Conservation (phyloP, 2,329 filamentous ascomycete genomes). For the Beauveria australis region DNA sequence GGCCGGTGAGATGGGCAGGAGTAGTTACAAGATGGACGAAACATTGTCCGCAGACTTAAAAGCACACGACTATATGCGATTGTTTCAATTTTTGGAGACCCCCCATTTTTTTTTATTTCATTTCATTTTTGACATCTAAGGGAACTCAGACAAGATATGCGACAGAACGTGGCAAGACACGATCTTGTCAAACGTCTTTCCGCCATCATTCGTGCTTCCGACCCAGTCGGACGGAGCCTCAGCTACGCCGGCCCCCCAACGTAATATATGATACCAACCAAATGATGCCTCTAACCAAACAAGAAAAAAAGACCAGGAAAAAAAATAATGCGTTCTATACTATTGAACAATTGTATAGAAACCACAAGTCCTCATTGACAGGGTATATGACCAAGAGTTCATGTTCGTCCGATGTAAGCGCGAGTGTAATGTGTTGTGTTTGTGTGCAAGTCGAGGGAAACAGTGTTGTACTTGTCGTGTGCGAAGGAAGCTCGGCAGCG, state of each 20-base stretch:
- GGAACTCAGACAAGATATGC: background rate
- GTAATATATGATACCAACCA: background rate
- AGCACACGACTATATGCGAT: background rate
- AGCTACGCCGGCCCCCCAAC: background rate
- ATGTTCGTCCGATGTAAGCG: background rate
- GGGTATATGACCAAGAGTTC: slow-evolving; percentile 9
- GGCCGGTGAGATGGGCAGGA: slow-evolving; percentile 41
- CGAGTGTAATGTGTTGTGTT: background rate
- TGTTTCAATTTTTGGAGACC: background rate
- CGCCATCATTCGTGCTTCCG: background rate
- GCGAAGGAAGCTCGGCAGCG: background rate
- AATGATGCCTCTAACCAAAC: slow-evolving; percentile 3
- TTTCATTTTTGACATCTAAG: background rate
- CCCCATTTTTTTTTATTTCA: background rate
- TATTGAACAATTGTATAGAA: background rate
- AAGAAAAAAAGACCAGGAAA: background rate
- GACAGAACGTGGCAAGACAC: background rate
- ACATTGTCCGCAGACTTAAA: background rate
- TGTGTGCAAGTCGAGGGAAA: background rate
- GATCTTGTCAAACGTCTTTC: background rate
- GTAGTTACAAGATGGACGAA: background rate
- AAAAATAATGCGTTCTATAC: background rate
- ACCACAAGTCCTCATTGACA: background rate
- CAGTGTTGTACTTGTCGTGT: background rate
- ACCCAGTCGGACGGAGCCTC: too few species aligned